Evolutionary conservation across 345 rosid genomes (phyloP), one percentile per base, ranked within the genome.

Genomic region (Citrus glauca): DNA sequence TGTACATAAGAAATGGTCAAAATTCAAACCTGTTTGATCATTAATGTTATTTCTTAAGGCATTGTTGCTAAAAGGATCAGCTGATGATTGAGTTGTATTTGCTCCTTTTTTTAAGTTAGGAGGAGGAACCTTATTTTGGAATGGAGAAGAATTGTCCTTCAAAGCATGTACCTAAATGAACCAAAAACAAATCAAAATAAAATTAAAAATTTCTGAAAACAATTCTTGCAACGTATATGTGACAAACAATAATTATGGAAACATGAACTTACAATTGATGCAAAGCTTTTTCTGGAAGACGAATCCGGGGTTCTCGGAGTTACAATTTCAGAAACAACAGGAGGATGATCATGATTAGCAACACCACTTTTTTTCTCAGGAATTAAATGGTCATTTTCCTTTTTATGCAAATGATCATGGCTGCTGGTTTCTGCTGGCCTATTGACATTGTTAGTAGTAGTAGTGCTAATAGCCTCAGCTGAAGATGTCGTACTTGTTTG

Each of bases 231-330:
- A 45, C 50, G 13, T 45, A 3, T 45, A 3, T 11, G 16, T 45
- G 4, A 13, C 9, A 13, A 45, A 22, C 4, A 37, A 37, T 17
- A 4, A 65, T 65, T 32, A 33, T 65, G 19, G 19, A 24, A 60
- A 64, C 38, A 71, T 6, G 27, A 64, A 81, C 94, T 86, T 79
- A 89, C 94, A 62, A 91, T 79, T 77, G 94, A 85, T 79, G 89
- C 90, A 84, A 75, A 91, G 2, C 92, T 84, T 81, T 80, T 88
- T 79, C 84, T 86, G 9, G 87, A 81, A 71, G 85, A 69, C 74
- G 85, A 84, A 27, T 82, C 86, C 76, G 66, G 83, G 48, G 10
- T 13, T 42, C 11, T 25, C 2, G 72, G 72, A 74, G 86, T 68
- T 78, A 14, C 30, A 1, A 8, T 57, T 14, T 13, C 65, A 1